phyloP scores from a whole-genome alignment of 345 rosid genomes.

The Turnera subulata region DNA sequence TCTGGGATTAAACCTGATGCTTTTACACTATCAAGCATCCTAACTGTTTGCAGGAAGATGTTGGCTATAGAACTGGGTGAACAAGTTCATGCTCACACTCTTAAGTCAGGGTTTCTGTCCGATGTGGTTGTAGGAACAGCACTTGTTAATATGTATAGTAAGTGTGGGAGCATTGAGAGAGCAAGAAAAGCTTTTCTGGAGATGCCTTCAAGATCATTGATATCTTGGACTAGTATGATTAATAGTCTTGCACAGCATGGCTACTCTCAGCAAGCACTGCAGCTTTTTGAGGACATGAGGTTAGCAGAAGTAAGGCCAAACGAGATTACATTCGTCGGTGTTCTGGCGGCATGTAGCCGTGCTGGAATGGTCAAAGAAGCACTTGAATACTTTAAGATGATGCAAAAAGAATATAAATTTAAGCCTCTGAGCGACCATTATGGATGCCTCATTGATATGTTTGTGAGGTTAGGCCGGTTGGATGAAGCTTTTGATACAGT shows the following conservation, averaged over 20 bases:
- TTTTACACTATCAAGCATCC: constrained; percentile 50
- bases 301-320: constrained; percentile 48
- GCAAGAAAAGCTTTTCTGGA: constrained; percentile 47
- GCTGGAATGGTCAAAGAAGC: constrained; percentile 51
- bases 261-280: constrained; percentile 37
- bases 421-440: constrained; percentile 50
- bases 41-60: constrained; percentile 42
- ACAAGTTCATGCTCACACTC: constrained; percentile 48
- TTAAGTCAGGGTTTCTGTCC: constrained; percentile 38
- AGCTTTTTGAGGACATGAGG: constrained; percentile 61
- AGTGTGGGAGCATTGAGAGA: constrained; percentile 47
- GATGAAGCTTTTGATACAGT: constrained; percentile 46
- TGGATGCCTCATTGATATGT: constrained; percentile 43
- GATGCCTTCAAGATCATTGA: constrained; percentile 49
- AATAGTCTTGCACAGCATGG: constrained; percentile 45
- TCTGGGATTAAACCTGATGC: constrained; percentile 41
- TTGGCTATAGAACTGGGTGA: constrained; percentile 45
- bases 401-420: constrained; percentile 44
- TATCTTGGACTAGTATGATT: constrained; percentile 60
- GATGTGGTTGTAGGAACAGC: constrained; percentile 54
- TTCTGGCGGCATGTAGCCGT: constrained; percentile 52
- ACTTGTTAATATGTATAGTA: constrained; percentile 49
- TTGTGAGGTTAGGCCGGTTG: constrained; percentile 38
- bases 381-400: constrained; percentile 40
- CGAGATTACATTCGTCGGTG: constrained; percentile 53